These are phyloP conservation scores for Kwoniella bestiolae DNA, from an alignment of 768 basidiomycete genomes.

Conservation along the genomic window DNA sequence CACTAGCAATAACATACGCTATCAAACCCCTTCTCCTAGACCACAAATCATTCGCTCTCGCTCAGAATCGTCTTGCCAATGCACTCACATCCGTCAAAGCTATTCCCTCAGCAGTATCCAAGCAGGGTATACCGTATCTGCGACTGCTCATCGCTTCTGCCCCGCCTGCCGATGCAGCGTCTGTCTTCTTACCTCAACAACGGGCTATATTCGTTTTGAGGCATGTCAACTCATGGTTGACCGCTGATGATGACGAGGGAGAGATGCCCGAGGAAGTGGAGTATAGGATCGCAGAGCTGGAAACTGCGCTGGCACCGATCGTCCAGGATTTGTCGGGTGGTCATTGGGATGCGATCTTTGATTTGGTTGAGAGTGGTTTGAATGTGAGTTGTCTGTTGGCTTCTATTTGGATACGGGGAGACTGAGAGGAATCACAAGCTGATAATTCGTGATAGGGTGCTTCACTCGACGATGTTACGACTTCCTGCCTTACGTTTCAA, in stretches of 20 bases:
- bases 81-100: slow-evolving; percentile 66
- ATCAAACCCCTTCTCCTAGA: slow-evolving; percentile 70
- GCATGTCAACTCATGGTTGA: slow-evolving; percentile 81
- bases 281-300: slow-evolving; percentile 73
- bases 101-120: slow-evolving; percentile 64
- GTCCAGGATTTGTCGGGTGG: slow-evolving; percentile 81
- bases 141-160: slow-evolving; percentile 73
- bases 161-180: slow-evolving; percentile 76
- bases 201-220: slow-evolving; percentile 86
- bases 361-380: slow-evolving; percentile 81
- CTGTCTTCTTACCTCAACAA: slow-evolving; percentile 80
- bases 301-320: slow-evolving; percentile 78
- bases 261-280: slow-evolving; percentile 76
- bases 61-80: slow-evolving; percentile 89
- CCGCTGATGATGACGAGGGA: slow-evolving; percentile 60
- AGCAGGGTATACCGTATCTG: slow-evolving; percentile 70
- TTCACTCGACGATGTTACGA: slow-evolving; percentile 65
- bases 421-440: too few species aligned
- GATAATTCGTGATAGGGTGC: slow-evolving; percentile 42
- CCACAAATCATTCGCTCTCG: slow-evolving; percentile 56
- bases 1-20: slow-evolving; percentile 69
- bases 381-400: slow-evolving; percentile 70
- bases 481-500: slow-evolving; percentile 69
- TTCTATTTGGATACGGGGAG: too few species aligned
- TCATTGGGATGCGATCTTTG: slow-evolving; percentile 93